A percentile compares a stretch with the other conserved stretches of the same genome.
These are phyloP conservation scores for Cladosporium sp. DNA, from an alignment of 2,329 filamentous ascomycete genomes.

Conservation along the genomic window DNA sequence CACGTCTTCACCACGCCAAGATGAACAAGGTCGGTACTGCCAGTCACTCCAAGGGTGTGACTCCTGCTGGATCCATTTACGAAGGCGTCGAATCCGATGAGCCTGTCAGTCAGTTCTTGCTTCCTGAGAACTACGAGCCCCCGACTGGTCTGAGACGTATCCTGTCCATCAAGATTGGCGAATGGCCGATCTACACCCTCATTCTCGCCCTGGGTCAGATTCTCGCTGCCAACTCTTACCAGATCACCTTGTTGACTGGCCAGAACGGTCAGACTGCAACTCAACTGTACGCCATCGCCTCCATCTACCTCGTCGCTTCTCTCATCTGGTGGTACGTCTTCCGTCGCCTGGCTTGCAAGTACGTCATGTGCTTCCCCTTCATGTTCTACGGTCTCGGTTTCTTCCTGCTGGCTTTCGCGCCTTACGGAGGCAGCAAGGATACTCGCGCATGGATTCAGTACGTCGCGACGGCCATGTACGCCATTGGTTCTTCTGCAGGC, in stretches of 20 bases:
- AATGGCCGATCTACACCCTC: conserved; percentile 59
- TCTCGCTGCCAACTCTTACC: conserved; percentile 63
- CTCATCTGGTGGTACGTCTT: conserved; percentile 62
- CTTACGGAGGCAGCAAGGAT: conserved; percentile 45
- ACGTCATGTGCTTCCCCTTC: conserved; percentile 58
- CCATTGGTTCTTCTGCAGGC: conserved; percentile 58
- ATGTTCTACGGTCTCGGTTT: conserved; percentile 61
- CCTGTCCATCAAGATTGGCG: conserved; percentile 53
- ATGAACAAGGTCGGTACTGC: conserved; percentile 46
- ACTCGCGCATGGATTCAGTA: conserved; percentile 55
- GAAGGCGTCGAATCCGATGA: conserved; percentile 36
- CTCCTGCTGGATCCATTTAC: conserved; percentile 39
- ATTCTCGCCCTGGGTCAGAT: conserved; percentile 60
- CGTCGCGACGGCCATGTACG: conserved; percentile 58
- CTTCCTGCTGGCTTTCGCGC: conserved; percentile 59
- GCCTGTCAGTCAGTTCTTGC: conserved; percentile 50
- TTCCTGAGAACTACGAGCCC: conserved; percentile 53
- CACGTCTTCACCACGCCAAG: conserved; percentile 54
- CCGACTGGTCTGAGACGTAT: conserved; percentile 54
- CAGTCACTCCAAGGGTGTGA: conserved; percentile 25
- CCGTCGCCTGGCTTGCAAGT: conserved; percentile 54
- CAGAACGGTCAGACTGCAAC: conserved; percentile 56
- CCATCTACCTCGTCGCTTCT: conserved; percentile 56
- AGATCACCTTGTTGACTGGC: conserved; percentile 63
- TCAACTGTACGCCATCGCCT: conserved; percentile 58